A percentile compares a stretch with the other conserved stretches of the same genome.
Conservation (phyloP, 2,329 filamentous ascomycete genomes). For the Claviceps sp. region DNA sequence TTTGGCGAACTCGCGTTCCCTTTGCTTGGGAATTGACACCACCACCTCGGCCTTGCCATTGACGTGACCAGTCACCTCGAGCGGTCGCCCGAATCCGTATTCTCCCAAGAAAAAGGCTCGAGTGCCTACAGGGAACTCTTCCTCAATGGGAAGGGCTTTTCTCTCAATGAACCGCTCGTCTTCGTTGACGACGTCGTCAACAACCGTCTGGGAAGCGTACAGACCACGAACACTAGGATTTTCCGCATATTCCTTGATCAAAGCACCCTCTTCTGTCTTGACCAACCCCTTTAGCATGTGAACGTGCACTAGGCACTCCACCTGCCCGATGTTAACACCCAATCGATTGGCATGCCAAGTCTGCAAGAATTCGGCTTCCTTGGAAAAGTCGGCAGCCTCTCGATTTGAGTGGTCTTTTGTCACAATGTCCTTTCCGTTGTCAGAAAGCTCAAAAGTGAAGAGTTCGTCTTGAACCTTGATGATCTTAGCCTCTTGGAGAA, state of each 20-base stretch:
- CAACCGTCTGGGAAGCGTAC: conserved; percentile 81
- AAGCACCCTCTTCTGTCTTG: conserved; percentile 83
- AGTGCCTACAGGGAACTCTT: conserved; percentile 77
- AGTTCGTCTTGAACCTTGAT: conserved; percentile 82
- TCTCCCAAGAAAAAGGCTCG: conserved; percentile 90
- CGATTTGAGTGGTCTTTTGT: conserved; percentile 57
- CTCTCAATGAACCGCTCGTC: conserved; percentile 90
- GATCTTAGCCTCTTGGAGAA: conserved; percentile 86
- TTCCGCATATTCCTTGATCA: conserved; percentile 82
- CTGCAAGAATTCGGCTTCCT: conserved; percentile 73
- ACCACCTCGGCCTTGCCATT: conserved; percentile 65
- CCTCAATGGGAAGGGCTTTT: conserved; percentile 71
- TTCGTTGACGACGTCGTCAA: conserved; percentile 79
- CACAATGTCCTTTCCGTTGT: conserved; percentile 50
- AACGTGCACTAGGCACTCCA: conserved; percentile 83
- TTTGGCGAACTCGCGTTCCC: conserved; percentile 70
- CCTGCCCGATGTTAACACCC: conserved; percentile 71
- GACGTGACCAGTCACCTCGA: conserved; percentile 66
- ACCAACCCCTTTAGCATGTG: conserved; percentile 84
- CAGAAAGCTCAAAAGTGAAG: conserved; percentile 68
- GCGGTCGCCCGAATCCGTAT: conserved; percentile 77
- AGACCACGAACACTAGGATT: conserved; percentile 77
- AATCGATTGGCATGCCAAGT: conserved; percentile 81
- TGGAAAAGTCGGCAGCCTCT: conserved; percentile 72
- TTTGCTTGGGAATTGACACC: conserved; percentile 57